phyloP scores from a whole-genome alignment of 495 filamentous ascomycete species.

The Xylaria longipes region DNA sequence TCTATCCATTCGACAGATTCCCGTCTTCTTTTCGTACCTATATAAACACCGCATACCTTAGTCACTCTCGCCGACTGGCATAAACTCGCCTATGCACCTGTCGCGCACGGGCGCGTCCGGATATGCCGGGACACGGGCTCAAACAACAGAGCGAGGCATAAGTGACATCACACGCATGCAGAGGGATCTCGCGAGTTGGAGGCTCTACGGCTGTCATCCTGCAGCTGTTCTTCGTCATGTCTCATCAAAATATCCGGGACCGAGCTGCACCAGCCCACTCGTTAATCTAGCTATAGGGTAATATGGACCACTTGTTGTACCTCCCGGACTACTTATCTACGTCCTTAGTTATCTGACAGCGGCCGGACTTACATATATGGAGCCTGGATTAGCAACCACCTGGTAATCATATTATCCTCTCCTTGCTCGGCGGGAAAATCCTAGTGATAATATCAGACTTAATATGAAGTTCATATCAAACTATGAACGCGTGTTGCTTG shows the following conservation, averaged over 20 bases:
- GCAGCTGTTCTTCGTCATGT: neutral
- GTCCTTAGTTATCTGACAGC: neutral
- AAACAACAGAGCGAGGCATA: neutral
- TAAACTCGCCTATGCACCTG: neutral
- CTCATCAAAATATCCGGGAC: neutral
- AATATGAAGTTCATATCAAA: neutral
- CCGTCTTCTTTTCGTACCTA: neutral
- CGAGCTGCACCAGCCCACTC: neutral
- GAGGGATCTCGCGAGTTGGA: neutral
- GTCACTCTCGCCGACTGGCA: neutral
- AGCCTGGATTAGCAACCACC: neutral
- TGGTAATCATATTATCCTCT: neutral
- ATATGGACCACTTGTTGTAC: neutral
- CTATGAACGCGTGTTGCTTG: neutral
- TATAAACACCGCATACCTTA: neutral
- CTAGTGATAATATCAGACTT: neutral
- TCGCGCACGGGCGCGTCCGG: slow-evolving; percentile 1
- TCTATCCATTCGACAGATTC: neutral
- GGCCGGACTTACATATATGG: neutral
- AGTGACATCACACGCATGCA: slow-evolving; percentile 3
- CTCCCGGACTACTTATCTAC: neutral
- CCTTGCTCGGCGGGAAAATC: neutral
- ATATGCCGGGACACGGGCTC: neutral
- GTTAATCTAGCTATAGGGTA: neutral
- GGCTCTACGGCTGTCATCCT: neutral